A percentile compares a stretch with the other conserved stretches of the same genome.
These are phyloP conservation scores for Populus deltoides DNA, from an alignment of 345 rosid species.

Conservation along the genomic window DNA sequence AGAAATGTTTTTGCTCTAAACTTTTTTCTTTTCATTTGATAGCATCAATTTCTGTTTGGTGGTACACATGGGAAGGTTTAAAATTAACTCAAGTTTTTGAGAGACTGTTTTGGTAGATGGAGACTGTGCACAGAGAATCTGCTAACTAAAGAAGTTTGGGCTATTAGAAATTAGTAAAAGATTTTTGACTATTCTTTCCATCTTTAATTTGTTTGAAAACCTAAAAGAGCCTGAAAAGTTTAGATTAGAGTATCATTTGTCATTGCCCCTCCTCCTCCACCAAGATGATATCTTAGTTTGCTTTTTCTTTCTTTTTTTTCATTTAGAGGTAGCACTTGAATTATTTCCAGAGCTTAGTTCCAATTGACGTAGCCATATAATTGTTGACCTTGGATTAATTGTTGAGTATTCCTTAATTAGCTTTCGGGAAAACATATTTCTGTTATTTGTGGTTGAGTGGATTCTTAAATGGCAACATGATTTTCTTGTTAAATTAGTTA, in stretches of 20 bases:
- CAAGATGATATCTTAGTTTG: neutral
- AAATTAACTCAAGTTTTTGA: neutral
- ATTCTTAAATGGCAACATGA: too few species aligned
- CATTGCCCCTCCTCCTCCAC: too few species aligned
- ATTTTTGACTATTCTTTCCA: neutral
- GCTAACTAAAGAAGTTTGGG: neutral
- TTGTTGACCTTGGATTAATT: too few species aligned
- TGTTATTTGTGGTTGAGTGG: too few species aligned
- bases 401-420: too few species aligned
- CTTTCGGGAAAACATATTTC: too few species aligned
- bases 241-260: neutral
- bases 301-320: neutral
- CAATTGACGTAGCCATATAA: too few species aligned
- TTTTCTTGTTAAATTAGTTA: too few species aligned
- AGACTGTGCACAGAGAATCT: neutral
- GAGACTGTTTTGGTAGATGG: neutral
- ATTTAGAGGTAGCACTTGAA: too few species aligned
- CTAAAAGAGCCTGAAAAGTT: too few species aligned
- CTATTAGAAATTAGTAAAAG: neutral
- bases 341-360: too few species aligned
- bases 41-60: too few species aligned
- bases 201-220: neutral
- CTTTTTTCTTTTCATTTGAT: neutral
- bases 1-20: neutral
- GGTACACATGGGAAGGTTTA: neutral